These are phyloP conservation scores for Cladosporium colombiae DNA, from an alignment of 2,329 filamentous ascomycete species.

Conservation along the genomic window DNA sequence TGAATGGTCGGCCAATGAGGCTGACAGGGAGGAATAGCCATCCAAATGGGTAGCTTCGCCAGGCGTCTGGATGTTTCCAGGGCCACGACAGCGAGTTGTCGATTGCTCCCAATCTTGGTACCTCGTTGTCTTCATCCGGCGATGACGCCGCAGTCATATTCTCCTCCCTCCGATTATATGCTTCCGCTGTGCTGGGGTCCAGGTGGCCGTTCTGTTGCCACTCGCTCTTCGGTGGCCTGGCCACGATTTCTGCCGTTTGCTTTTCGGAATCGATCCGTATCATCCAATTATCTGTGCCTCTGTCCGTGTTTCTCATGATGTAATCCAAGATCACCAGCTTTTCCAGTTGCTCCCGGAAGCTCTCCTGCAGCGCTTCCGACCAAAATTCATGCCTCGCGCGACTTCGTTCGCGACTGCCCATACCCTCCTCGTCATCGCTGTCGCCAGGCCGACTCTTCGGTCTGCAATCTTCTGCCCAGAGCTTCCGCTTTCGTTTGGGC, in stretches of 20 bases:
- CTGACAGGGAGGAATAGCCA: constrained; percentile 98
- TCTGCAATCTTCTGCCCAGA: constrained; percentile 86
- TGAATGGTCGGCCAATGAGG: constrained; percentile 93
- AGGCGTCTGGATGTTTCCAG: constrained; percentile 97
- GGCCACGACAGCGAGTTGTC: constrained; percentile 98
- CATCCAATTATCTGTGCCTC: constrained; percentile 99
- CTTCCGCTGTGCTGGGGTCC: constrained; percentile 41
- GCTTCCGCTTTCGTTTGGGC: constrained; percentile 67
- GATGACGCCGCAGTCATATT: constrained; percentile 72
- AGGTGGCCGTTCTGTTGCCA: constrained; percentile 44
- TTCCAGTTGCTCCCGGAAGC: constrained; percentile 91
- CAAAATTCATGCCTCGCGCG: constrained; percentile 66
- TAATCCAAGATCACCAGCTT: constrained; percentile 97
- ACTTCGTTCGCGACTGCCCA: constrained; percentile 41
- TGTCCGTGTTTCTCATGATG: constrained; percentile 97
- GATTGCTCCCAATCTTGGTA: constrained; percentile 83
- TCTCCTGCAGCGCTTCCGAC: constrained; percentile 85
- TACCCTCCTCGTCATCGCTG: constrained; percentile 58
- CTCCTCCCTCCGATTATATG: constrained; percentile 59
- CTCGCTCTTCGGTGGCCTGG: constrained; percentile 69
- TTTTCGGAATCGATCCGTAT: constrained; percentile 88
- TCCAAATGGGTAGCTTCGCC: constrained; percentile 90
- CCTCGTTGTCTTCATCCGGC: constrained; percentile 51
- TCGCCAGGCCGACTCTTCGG: constrained; percentile 60
- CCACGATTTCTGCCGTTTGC: constrained; percentile 80